phyloP scores from a whole-genome alignment of 2,329 filamentous ascomycete genomes.

The Colletotrichum sp. region DNA sequence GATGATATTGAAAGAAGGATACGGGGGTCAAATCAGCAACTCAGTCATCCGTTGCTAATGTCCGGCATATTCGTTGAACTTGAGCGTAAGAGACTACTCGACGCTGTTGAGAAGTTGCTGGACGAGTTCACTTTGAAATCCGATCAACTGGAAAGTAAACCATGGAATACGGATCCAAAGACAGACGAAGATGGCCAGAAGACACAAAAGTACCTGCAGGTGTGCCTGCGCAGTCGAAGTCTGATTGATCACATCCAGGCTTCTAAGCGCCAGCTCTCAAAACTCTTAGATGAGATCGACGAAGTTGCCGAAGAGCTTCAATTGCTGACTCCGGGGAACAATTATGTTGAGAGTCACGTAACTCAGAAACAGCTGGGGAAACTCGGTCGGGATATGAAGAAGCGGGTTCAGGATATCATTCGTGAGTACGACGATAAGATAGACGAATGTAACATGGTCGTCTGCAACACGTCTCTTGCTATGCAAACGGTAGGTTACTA shows the following conservation, averaged over 20 bases:
- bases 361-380: too few relatives aligned
- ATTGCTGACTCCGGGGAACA: fast-evolving
- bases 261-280: neutral
- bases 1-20: neutral
- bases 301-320: neutral
- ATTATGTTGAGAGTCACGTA: too few relatives aligned
- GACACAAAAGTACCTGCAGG: neutral
- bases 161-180: neutral
- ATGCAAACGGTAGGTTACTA: constrained; percentile 33
- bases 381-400: neutral
- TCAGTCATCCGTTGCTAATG: neutral
- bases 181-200: neutral
- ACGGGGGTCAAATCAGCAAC: neutral
- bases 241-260: neutral
- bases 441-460: constrained; percentile 29
- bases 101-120: neutral
- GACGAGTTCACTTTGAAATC: neutral
- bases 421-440: constrained; percentile 33
- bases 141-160: neutral
- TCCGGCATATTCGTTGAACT: neutral
- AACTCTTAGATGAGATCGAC: neutral
- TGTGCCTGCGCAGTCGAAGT: neutral
- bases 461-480: constrained; percentile 28
- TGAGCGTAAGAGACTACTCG: neutral
- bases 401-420: constrained; percentile 25